Percentiles rank a stretch among this genome's conserved stretches.
Conservation (phyloP, 2,329 filamentous ascomycete species). For the Cordyceps pruinosa region DNA sequence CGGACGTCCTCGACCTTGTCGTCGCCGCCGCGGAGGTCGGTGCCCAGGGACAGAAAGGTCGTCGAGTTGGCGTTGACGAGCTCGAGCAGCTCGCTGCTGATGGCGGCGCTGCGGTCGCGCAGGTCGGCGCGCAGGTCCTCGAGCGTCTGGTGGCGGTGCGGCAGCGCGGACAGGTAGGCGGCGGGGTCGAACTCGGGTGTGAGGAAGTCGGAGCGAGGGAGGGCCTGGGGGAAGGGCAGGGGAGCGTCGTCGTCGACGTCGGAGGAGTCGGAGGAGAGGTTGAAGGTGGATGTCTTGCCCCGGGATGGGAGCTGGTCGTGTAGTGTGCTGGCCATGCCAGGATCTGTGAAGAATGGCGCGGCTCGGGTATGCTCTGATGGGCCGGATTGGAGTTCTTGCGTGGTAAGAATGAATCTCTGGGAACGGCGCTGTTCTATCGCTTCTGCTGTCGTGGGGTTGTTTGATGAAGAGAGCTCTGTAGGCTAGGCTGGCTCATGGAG, state of each 20-base stretch:
- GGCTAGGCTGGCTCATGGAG: not conserved
- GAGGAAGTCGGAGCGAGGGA: conserved; percentile 79
- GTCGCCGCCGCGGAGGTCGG: conserved; percentile 76
- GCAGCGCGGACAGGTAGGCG: conserved; percentile 70
- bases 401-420: not conserved
- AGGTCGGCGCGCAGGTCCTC: conserved; percentile 87
- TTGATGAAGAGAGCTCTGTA: not conserved
- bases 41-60: conserved; percentile 78
- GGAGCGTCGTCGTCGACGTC: conserved; percentile 54
- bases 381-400: not conserved
- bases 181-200: conserved; percentile 69
- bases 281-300: conserved; percentile 26
- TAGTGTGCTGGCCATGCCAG: not conserved
- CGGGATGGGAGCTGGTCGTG: not conserved
- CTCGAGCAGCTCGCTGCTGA: conserved; percentile 83
- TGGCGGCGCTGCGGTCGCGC: conserved; percentile 67
- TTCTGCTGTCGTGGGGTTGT: not conserved
- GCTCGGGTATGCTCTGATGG: not conserved
- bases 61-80: conserved; percentile 94
- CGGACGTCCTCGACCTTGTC: conserved; percentile 86
- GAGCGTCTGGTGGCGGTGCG: conserved; percentile 87
- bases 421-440: not conserved
- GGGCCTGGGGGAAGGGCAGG: conserved; percentile 81
- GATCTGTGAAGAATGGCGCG: not conserved
- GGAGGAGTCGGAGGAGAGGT: conserved; percentile 35